These are phyloP conservation scores for Colletotrichum plurivorum DNA, from an alignment of 2,329 filamentous ascomycete species.

Conservation along the genomic window DNA sequence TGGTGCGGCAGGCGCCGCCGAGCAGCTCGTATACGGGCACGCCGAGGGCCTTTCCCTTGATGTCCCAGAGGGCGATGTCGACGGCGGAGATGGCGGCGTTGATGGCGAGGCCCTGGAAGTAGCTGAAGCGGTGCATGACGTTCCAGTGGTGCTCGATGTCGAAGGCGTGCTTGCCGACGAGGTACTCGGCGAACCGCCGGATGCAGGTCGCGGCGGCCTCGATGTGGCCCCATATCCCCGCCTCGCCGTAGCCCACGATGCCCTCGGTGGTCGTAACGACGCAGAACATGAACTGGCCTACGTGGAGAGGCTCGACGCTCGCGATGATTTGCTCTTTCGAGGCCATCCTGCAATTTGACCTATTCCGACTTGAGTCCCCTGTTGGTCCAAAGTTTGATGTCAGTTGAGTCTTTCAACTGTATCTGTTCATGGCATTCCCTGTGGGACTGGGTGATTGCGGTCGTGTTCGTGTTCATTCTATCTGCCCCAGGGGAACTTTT, in stretches of 20 bases:
- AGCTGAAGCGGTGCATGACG: constrained; percentile 41
- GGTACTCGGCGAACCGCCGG: constrained; percentile 16
- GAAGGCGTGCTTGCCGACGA: constrained; percentile 3
- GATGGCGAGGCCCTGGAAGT: constrained; percentile 38
- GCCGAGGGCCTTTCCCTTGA: constrained; percentile 18
- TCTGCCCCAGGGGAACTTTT: too few relatives aligned
- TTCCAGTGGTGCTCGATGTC: constrained; percentile 40
- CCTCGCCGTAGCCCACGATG: too few relatives aligned
- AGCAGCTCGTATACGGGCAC: not conserved
- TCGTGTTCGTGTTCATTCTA: too few relatives aligned
- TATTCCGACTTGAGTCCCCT: too few relatives aligned
- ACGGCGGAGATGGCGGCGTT: constrained; percentile 38
- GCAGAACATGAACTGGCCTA: constrained; percentile 45
- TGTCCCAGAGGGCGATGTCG: constrained; percentile 38
- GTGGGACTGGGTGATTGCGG: too few relatives aligned
- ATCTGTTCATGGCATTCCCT: too few relatives aligned
- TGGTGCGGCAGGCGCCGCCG: constrained; percentile 29
- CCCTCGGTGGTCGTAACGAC: constrained; percentile 3
- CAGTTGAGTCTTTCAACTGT: too few relatives aligned
- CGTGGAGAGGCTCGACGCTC: not conserved
- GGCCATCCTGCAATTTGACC: not conserved
- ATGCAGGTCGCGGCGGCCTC: constrained; percentile 23
- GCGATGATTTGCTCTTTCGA: not conserved
- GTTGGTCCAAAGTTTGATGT: too few relatives aligned
- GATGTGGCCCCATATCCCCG: constrained; percentile 12